Evolutionary conservation across 2,329 filamentous ascomycete genomes (phyloP).

Genomic region (Ophiostoma triangulosporum): DNA sequence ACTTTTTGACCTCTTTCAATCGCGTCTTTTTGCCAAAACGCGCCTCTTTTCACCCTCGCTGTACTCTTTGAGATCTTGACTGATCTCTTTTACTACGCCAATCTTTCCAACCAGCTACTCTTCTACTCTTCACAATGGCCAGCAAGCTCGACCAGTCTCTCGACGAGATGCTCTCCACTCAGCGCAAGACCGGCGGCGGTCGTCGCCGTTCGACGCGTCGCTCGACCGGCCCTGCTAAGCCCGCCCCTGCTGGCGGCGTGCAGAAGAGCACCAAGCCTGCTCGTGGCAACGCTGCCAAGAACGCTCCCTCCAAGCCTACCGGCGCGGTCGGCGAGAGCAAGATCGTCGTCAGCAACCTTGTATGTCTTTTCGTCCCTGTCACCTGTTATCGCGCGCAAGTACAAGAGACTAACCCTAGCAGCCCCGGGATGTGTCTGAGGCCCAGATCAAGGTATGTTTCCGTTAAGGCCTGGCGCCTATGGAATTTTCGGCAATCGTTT

Average conservation of each 20-base stretch:
- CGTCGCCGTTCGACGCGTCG: conserved; percentile 38
- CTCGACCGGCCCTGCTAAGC: conserved; percentile 38
- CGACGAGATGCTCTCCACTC: conserved; percentile 86
- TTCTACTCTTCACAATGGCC: conserved; percentile 50
- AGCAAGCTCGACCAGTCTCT: conserved; percentile 94
- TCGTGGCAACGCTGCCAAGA: conserved; percentile 46
- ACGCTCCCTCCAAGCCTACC: conserved; percentile 50
- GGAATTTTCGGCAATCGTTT: conserved; percentile 52
- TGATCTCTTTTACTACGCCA: not conserved
- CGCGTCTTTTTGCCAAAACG: not conserved
- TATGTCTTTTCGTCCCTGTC: conserved; percentile 35
- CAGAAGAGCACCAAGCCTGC: conserved; percentile 58
- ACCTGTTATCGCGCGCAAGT: too few species aligned
- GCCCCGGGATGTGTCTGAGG: conserved; percentile 93
- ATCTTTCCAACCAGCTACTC: too few species aligned
- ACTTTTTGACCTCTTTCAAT: conserved; percentile 3
- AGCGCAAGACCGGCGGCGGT: conserved; percentile 41
- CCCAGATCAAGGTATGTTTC: conserved; percentile 99
- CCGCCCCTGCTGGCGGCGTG: conserved; percentile 71
- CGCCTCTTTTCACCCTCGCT: not conserved
- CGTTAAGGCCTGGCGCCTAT: conserved; percentile 57
- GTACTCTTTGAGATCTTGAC: not conserved
- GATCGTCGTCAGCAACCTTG: conserved; percentile 96
- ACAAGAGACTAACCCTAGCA: conserved; percentile 37
- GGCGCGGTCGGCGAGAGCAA: conserved; percentile 65